Base-by-base conservation (phyloP, 306 rosid species). In the Datisca glomerata region DNA sequence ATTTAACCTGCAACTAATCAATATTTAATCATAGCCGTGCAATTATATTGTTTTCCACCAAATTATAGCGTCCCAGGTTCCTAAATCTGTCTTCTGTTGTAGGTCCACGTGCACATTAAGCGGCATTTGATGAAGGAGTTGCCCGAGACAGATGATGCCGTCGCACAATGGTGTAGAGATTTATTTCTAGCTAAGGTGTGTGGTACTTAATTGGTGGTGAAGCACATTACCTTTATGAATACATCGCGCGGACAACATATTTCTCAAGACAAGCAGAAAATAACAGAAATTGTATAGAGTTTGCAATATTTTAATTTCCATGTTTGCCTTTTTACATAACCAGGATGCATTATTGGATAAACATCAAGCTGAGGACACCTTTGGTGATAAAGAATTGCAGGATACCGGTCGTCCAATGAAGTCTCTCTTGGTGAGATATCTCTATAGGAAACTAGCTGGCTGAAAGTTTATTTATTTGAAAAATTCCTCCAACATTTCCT, bases 81-180 rank as follows among this genome's bases (percentile, higher is more conserved):
- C n/a, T n/a, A n/a, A n/a, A n/a, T n/a, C n/a, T n/a, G n/a, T 42
- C 22, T 41, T 51, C 19, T 52, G 5, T 59, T 52, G 28, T 71
- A 91, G 98, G 77, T 91, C 35, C 81, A 91, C 12, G 96, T 91
- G 65, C 93, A 73, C 66, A 46, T 91, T 57, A 84, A 91, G 66
- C 77, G 98, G 45, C 92, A 84, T 70, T 53, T 64, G 54, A 91
- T 75, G 92, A 80, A 75, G 35, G 92, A 78, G 10, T 49, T 91
- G 64, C 96, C 98, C 25, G 80, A 80, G 65, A 45, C 79, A 17
- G 98, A 84, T n/a, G 98, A 84, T 8, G 93, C 72, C 43, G 81
- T 91, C 59, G 81, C 92, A 17, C 95, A 84, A 29, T 91, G 98
- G 98, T 91, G 98, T 59, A 77, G 75, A 66, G 98, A 91, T 68